Percentiles rank a stretch among this genome's conserved stretches.
Evolutionary conservation across 2,329 filamentous ascomycete genomes (phyloP).

Genomic region (Penicillium nordicum): DNA sequence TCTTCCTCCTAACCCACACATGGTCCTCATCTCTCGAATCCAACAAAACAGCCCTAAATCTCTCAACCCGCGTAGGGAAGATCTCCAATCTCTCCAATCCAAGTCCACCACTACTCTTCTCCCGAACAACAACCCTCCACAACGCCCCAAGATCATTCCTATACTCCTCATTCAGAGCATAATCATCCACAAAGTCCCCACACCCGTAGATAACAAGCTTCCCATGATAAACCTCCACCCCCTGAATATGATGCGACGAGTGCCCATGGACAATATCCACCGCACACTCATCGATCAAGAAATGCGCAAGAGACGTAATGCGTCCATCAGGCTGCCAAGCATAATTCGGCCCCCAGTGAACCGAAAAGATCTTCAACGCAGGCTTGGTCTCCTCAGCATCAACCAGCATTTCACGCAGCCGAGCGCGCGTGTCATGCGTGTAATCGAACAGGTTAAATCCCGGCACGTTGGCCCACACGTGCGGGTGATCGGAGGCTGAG

Average conservation of each 20-base stretch:
- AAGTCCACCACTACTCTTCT: slow-evolving; percentile 11
- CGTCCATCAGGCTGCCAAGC: slow-evolving; percentile 31
- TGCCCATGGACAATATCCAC: slow-evolving; percentile 44
- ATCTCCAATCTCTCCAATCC: slow-evolving; percentile 30
- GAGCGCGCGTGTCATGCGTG: slow-evolving; percentile 17
- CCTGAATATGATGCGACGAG: slow-evolving; percentile 43
- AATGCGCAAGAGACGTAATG: slow-evolving; percentile 37
- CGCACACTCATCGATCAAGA: slow-evolving; percentile 41
- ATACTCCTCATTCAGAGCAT: slow-evolving; percentile 33
- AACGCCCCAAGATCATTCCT: slow-evolving; percentile 42
- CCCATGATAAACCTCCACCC: slow-evolving; percentile 37
- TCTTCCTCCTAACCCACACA: slow-evolving; percentile 22
- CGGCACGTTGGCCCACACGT: slow-evolving; percentile 31
- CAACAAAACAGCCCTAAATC: slow-evolving; percentile 34
- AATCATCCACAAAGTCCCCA: slow-evolving; percentile 46
- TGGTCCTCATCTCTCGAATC: slow-evolving; percentile 27
- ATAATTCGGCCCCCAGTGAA: slow-evolving; percentile 45
- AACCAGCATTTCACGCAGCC: slow-evolving; percentile 18
- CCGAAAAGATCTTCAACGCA: slow-evolving; percentile 36
- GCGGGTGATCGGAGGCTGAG: slow-evolving; percentile 38
- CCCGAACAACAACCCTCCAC: slow-evolving; percentile 36
- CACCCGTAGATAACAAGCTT: slow-evolving; percentile 42
- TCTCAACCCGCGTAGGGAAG: slow-evolving; percentile 35
- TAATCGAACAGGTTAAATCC: slow-evolving; percentile 41
- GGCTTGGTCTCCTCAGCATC: neutral